Conservation (phyloP, 352 stramenopile genomes). For the Globisporangium uncinulatum region DNA sequence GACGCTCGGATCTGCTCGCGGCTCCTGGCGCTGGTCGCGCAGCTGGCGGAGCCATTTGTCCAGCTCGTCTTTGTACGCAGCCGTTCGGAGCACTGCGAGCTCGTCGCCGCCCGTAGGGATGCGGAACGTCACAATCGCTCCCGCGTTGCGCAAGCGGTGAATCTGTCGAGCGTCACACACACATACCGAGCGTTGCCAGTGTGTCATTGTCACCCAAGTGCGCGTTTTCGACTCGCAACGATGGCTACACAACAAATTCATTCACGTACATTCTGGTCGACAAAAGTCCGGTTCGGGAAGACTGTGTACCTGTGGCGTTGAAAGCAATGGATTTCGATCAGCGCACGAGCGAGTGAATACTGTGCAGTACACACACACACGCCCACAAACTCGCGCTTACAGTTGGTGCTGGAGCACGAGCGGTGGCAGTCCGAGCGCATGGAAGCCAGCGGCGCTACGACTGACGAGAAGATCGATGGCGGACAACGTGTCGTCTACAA, state of each 20-base stretch:
- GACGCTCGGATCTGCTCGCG: slow-evolving; percentile 8
- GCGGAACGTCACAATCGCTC: slow-evolving; percentile 43
- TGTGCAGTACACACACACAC: too few relatives aligned
- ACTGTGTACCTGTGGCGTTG: slow-evolving; percentile 38
- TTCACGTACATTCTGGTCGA: slow-evolving; percentile 51
- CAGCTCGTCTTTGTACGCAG: slow-evolving; percentile 30
- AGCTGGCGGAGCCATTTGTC: slow-evolving; percentile 28
- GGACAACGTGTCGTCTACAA: slow-evolving; percentile 47
- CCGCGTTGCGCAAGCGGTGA: slow-evolving; percentile 31
- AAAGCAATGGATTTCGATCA: too few relatives aligned
- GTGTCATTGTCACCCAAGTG: too few relatives aligned
- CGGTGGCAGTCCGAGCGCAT: slow-evolving; percentile 24
- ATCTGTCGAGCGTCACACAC: too few relatives aligned
- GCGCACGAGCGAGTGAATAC: too few relatives aligned
- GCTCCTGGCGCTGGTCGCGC: slow-evolving; percentile 17
- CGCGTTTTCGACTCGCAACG: too few relatives aligned
- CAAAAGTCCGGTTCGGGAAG: slow-evolving; percentile 51
- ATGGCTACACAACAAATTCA: neutral
- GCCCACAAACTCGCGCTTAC: slow-evolving; percentile 28
- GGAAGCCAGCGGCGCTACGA: slow-evolving; percentile 34
- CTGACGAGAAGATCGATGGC: slow-evolving; percentile 45
- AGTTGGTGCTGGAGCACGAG: slow-evolving; percentile 54
- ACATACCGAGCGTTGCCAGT: too few relatives aligned
- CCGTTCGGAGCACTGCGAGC: slow-evolving; percentile 22
- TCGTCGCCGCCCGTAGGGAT: slow-evolving; percentile 39